Percentiles rank a stretch among this genome's conserved stretches.
These are phyloP conservation scores for Herpetospermum pedunculosum DNA, from an alignment of 306 rosid species.

Conservation along the genomic window DNA sequence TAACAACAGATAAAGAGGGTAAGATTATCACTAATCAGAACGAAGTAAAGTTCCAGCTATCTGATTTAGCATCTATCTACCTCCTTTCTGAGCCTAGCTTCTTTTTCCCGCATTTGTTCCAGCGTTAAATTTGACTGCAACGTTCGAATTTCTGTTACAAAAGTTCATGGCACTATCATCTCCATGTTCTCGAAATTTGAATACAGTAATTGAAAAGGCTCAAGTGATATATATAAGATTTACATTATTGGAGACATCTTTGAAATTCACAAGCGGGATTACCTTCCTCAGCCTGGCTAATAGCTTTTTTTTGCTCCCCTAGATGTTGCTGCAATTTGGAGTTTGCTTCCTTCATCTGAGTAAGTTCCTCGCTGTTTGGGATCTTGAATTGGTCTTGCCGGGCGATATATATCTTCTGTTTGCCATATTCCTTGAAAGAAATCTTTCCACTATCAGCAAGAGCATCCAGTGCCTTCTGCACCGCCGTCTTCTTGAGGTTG, in stretches of 20 bases:
- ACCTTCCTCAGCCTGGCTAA: constrained; percentile 68
- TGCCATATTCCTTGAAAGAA: constrained; percentile 90
- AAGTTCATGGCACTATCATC: background rate
- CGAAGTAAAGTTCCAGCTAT: background rate
- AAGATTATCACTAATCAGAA: background rate
- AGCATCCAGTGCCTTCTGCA: constrained; percentile 71
- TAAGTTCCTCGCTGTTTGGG: constrained; percentile 68
- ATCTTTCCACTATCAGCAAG: constrained; percentile 60
- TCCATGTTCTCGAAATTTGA: background rate
- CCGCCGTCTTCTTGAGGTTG: constrained; percentile 68
- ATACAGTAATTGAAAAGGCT: background rate
- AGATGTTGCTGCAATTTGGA: constrained; percentile 47
- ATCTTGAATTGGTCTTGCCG: constrained; percentile 75
- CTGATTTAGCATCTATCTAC: constrained; percentile 18
- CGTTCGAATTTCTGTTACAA: constrained; percentile 53
- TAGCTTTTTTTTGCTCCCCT: constrained; percentile 37
- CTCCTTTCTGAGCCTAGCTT: constrained; percentile 58
- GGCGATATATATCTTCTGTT: constrained; percentile 88
- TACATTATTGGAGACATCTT: background rate
- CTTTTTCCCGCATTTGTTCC: constrained; percentile 58
- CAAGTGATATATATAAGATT: background rate
- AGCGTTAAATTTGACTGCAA: constrained; percentile 79
- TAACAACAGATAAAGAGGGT: background rate
- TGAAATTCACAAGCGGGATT: background rate
- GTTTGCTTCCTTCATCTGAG: constrained; percentile 71